Evolutionary conservation across 208 protist genomes (phyloP), one percentile per base, ranked within the genome.

Genomic region (Wallacemonas sp.): DNA sequence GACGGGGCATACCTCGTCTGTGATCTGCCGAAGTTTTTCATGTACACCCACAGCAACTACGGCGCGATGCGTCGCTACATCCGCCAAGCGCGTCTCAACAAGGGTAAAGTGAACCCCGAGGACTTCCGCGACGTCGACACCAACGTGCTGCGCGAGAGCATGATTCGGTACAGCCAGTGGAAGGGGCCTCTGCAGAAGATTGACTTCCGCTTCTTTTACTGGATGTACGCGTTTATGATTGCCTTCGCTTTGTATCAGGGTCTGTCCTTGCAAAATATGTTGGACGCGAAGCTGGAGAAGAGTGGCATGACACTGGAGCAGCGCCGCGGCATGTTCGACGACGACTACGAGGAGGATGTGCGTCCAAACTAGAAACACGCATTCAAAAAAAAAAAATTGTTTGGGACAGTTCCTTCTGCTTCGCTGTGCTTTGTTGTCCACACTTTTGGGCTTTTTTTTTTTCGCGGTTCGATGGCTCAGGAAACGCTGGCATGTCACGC

Each of bases 141-240:
- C 9, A 90, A 93, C 52, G 87, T 89, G 38, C 61, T 93, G 50
- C 78, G 87, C 15, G 81, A 88, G 34, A 87, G 78, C 19, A 63
- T 93, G 30, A 85, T 88, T 63, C 80, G 80, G 27, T 80, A 83
- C 60, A 70, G 67, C 5, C 87, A 93, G 65, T 75, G 79, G 67
- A 85, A 87, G 32, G 87, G 87, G 2, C 87, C 87, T 10, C 70
- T 93, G 63, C 78, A 85, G 73, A 88, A 89, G 69, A 82, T 93
- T 63, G 87, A 93, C 60, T 87, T 93, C 57, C 83, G 87, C 24
- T 81, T 77, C 62, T 90, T 93, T 41, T 90, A 87, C 53, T 93
- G 82, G 81, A 88, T 93, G 78, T 93, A 93, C 71, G 81, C 68
- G 10, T 41, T 93, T 19, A 93, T 93, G 87, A 87, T 93, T 68